A percentile compares a stretch with the other conserved stretches of the same genome.
These are phyloP conservation scores for Citrullus amarus DNA, from an alignment of 306 rosid genomes.

Conservation along the genomic window DNA sequence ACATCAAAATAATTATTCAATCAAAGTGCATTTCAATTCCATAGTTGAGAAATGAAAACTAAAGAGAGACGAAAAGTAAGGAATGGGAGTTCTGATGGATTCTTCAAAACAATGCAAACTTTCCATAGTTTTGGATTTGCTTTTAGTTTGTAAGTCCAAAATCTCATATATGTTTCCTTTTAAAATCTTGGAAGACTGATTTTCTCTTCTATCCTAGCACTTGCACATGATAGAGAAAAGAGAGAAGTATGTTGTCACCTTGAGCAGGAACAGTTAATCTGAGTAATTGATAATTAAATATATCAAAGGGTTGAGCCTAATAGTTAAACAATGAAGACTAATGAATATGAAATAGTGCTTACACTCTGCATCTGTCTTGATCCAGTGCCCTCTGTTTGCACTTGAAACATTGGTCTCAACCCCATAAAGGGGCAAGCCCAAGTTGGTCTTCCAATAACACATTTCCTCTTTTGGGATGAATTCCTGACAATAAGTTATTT, in stretches of 20 bases:
- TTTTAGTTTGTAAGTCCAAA: neutral
- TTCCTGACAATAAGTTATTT: constrained; percentile 19
- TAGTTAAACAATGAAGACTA: neutral
- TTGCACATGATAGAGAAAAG: neutral
- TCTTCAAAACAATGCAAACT: neutral
- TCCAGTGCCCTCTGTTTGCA: constrained; percentile 72
- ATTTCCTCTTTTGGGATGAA: constrained; percentile 23
- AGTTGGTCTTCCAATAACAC: constrained; percentile 18
- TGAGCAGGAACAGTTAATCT: neutral
- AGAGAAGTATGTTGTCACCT: neutral
- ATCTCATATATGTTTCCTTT: neutral
- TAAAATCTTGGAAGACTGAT: neutral
- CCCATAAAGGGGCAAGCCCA: constrained; percentile 30
- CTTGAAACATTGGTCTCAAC: constrained; percentile 23
- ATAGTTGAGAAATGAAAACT: neutral
- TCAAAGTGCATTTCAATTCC: neutral
- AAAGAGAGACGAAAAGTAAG: neutral
- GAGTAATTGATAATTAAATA: neutral
- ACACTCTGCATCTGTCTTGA: constrained; percentile 87
- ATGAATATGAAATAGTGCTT: constrained; percentile 30
- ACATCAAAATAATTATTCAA: constrained; percentile 6
- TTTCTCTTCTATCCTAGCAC: neutral
- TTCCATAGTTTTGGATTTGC: neutral
- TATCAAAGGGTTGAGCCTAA: neutral
- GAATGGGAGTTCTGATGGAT: neutral